Base-by-base conservation (phyloP, 208 protist species). In the Leishmania lainsoni region DNA sequence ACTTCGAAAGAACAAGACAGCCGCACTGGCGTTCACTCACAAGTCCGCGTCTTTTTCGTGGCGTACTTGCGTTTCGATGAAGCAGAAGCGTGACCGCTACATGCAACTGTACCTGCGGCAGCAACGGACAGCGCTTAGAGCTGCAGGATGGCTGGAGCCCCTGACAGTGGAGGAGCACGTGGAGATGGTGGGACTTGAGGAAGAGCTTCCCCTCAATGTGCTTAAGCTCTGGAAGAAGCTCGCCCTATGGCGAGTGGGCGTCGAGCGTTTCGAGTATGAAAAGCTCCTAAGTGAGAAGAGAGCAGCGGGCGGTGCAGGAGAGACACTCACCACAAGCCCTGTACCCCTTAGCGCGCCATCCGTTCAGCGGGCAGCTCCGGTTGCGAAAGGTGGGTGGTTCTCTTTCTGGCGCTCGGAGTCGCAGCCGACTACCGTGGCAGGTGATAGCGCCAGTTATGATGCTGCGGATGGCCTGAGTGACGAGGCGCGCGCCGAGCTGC, bases 171-270 rank as follows among this genome's bases (percentile, higher is more conserved):
- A 88, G 51, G 89, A 93, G 69, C 59, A 80, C 61, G 65, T 74
- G 2, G 84, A 86, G 48, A 75, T 90, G 42, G 66, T 70, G 9
- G 58, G 59, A 22, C 77, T 95, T 35, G 90, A 96, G 78, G 83
- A 88, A 29, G 84, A 90, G 39, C 85, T 97, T 35, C 83, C 91
- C n/a, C 74, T 90, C 2, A 89, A 94, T 17, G 86, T 88, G 29
- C 65, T 97, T 17, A 91, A 89, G 76, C 79, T 94, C 20, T 91
- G 84, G 48, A 83, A 93, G 26, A 75, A 86, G 0, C 79, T 90
- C 10, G 93, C 90, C 9, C 42, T 93, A n/a, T 77, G 81, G 58
- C 78, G 87, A 14, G 80, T 87, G 3, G 61, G 42, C 0, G 59
- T 91, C 12, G 86, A 91, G 81, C 84, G 86, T 0, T 45, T 14